Evolutionary conservation across 768 basidiomycete genomes (phyloP), one percentile per base, ranked within the genome.

Genomic region (Pleurotus ostreatus): DNA sequence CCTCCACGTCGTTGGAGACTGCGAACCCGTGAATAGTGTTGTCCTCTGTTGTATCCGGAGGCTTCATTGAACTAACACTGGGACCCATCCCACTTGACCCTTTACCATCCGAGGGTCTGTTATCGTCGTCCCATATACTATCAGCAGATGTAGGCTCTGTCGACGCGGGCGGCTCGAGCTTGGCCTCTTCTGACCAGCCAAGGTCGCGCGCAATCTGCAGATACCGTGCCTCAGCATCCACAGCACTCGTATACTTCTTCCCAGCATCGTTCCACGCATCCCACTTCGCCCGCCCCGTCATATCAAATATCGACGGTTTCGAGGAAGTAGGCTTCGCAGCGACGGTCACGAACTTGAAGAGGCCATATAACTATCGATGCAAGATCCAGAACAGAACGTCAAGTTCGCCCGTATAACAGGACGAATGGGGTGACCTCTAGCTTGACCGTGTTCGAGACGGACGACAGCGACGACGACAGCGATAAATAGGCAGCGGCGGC

Each of bases 271-370:
- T 76, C 92, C 92, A 94, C 2, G 90, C 88, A 66, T 93, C 89
- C 91, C 91, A 94, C 66, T 94, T 94, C 2, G 90, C 89, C 16
- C 89, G 76, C 13, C 86, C 89, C 2, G 86, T 78, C 69, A 89
- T 77, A 62, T 93, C 90, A 66, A 93, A 89, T 41, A 94, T 72
- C 18, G 83, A 85, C 2, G 92, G 92, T 2, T 87, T 81, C 12
- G 82, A 65, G 26, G 74, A 75, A 39, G 70, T 74, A 11, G 91
- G 92, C 3, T 47, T 58, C 4, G 69, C 67, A 1, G 85, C 78
- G 18, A 83, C 78, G 8, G 86, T 91, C 16, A 91, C 68, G 67
- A 74, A 81, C 68, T 94, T 94, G 82, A 83, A 94, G 55, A 93
- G 73, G 55, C 86, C 90, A 69, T 94, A 94, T n/a, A 94, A 71